These are phyloP conservation scores for Aphanocladium album DNA, from an alignment of 2,329 filamentous ascomycete species.

Conservation along the genomic window DNA sequence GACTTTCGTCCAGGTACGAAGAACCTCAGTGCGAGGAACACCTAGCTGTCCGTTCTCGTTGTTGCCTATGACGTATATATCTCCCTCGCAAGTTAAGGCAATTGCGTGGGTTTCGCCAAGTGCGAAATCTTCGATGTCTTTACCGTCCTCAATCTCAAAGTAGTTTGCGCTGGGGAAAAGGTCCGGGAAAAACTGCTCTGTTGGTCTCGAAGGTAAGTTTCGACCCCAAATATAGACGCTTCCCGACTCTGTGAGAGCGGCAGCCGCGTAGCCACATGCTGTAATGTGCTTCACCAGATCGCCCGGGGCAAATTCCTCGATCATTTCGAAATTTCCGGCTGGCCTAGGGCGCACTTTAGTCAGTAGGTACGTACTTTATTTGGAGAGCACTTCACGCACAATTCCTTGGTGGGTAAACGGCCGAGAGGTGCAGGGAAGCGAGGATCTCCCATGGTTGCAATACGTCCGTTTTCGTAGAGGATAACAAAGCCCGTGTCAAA, in stretches of 20 bases:
- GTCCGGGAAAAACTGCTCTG: conserved; percentile 28
- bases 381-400: conserved; percentile 23
- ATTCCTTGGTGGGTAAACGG: conserved; percentile 36
- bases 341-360: conserved; percentile 27
- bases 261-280: conserved; percentile 52
- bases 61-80: conserved; percentile 51
- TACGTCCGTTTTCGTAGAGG: conserved; percentile 37
- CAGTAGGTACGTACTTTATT: not conserved
- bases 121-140: conserved; percentile 52
- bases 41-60: conserved; percentile 59
- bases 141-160: conserved; percentile 39
- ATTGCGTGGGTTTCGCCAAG: conserved; percentile 57
- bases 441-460: conserved; percentile 53
- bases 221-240: conserved; percentile 60
- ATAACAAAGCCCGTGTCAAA: conserved; percentile 47
- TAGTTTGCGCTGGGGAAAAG: conserved; percentile 36
- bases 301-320: conserved; percentile 41
- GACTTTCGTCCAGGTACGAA: conserved; percentile 33
- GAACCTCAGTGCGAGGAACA: conserved; percentile 21
- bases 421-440: conserved; percentile 54
- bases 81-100: conserved; percentile 43
- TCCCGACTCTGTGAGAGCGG: conserved; percentile 52
- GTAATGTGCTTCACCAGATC: conserved; percentile 48
- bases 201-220: conserved; percentile 18
- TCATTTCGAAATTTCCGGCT: conserved; percentile 42